A percentile compares a stretch with the other conserved stretches of the same genome.
Conservation (phyloP, 75 land plant genomes). For the Chamaecyparis obtusa region DNA sequence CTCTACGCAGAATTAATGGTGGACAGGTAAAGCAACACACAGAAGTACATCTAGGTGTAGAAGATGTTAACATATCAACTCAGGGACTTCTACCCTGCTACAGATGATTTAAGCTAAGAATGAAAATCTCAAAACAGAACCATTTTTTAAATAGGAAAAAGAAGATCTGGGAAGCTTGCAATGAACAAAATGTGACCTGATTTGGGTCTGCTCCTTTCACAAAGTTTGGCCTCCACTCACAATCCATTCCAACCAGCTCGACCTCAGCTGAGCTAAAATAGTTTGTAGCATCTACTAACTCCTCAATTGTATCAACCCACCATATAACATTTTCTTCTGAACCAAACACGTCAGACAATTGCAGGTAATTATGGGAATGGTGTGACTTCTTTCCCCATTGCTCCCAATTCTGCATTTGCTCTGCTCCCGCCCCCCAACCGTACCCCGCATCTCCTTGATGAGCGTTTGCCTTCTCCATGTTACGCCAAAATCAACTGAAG, state of each 20-base stretch:
- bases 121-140: background rate
- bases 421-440: background rate
- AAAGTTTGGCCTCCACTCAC: conserved; percentile 80
- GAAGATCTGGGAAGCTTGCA: background rate
- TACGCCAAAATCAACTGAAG: too few species aligned
- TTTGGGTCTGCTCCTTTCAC: conserved; percentile 55
- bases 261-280: conserved; percentile 30
- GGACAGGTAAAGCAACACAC: too few species aligned
- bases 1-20: background rate
- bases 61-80: too few species aligned
- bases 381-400: background rate
- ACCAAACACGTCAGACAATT: conserved; percentile 38
- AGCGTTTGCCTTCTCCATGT: background rate
- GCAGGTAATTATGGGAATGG: conserved; percentile 22
- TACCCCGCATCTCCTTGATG: background rate
- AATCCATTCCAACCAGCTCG: conserved; percentile 73
- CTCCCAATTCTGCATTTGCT: background rate
- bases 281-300: conserved; percentile 30
- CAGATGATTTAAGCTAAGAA: background rate
- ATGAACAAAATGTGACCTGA: conserved; percentile 34
- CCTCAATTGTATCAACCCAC: conserved; percentile 62
- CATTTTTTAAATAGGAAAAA: background rate
- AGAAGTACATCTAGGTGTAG: too few species aligned
- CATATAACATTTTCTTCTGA: conserved; percentile 51
- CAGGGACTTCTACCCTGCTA: background rate